Percentiles rank a stretch among this genome's conserved stretches.
These are phyloP conservation scores for Tulasnella sp. DNA, from an alignment of 768 basidiomycete species.

Conservation along the genomic window DNA sequence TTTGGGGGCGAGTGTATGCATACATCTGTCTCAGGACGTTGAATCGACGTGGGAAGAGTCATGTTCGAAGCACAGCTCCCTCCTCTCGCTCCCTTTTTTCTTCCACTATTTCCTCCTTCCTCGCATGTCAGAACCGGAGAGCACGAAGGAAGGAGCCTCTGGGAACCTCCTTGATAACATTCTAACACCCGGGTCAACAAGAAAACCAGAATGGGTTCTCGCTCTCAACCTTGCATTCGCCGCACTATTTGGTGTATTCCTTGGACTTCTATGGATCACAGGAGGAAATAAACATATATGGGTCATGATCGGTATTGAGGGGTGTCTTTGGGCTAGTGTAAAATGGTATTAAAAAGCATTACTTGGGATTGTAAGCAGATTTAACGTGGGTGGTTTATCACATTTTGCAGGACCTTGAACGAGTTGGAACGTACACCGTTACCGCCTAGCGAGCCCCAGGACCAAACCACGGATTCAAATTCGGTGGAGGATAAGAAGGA, in stretches of 20 bases:
- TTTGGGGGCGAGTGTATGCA: neutral
- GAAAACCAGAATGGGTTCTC: conserved; percentile 59
- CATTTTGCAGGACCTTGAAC: conserved; percentile 47
- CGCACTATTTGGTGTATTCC: conserved; percentile 47
- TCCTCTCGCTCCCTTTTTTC: neutral
- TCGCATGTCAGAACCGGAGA: neutral
- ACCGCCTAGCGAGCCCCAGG: neutral
- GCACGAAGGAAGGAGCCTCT: neutral
- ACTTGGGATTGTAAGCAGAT: no score
- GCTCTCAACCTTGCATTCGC: conserved; percentile 48
- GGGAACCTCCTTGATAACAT: conserved; percentile 42
- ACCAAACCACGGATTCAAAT: conserved; percentile 19
- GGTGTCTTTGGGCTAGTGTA: conserved; percentile 64
- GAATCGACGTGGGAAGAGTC: neutral
- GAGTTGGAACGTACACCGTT: conserved; percentile 40
- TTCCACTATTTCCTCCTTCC: neutral
- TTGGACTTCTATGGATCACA: conserved; percentile 49
- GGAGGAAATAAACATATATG: conserved; percentile 58
- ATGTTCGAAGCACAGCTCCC: neutral
- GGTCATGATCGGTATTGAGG: conserved; percentile 51
- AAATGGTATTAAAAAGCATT: conserved; percentile 68
- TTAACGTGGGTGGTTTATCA: neutral
- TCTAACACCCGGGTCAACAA: conserved; percentile 63
- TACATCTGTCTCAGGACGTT: neutral
- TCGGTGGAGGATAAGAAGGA: conserved; percentile 11